Percentiles rank a stretch among this genome's conserved stretches.
phyloP scores from a whole-genome alignment of 2,329 filamentous ascomycete genomes.

The Dendrostoma leiphaemia region DNA sequence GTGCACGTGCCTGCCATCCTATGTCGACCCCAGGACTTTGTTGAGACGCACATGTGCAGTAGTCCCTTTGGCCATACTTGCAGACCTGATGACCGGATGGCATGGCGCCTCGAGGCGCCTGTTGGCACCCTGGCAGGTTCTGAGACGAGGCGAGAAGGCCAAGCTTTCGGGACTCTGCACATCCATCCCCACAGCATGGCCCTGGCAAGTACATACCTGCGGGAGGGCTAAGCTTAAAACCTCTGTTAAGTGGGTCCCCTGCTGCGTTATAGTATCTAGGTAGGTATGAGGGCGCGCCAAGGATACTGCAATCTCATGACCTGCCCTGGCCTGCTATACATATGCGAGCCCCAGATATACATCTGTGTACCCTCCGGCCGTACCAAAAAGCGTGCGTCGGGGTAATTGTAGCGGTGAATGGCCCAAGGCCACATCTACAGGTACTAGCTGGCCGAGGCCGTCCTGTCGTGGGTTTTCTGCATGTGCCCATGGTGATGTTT shows the following conservation, averaged over 20 bases:
- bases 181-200: neutral
- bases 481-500: no score
- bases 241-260: neutral
- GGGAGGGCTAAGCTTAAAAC: conserved; percentile 7
- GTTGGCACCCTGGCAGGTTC: neutral
- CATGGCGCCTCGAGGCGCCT: neutral
- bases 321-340: neutral
- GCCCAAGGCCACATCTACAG: no score
- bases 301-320: neutral
- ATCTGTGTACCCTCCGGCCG: neutral
- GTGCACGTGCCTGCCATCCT: neutral
- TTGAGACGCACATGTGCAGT: neutral
- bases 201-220: no score
- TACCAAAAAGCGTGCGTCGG: neutral
- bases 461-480: no score
- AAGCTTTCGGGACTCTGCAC: conserved; percentile 3
- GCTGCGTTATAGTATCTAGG: no score
- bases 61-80: no score
- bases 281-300: neutral
- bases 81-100: neutral
- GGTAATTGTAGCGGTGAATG: no score
- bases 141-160: conserved; percentile 11
- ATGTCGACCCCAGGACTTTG: neutral
- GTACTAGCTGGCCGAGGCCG: no score
- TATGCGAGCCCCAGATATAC: neutral